Conservation (phyloP, 2,329 filamentous ascomycete genomes). For the Monosporascus cannonballus region DNA sequence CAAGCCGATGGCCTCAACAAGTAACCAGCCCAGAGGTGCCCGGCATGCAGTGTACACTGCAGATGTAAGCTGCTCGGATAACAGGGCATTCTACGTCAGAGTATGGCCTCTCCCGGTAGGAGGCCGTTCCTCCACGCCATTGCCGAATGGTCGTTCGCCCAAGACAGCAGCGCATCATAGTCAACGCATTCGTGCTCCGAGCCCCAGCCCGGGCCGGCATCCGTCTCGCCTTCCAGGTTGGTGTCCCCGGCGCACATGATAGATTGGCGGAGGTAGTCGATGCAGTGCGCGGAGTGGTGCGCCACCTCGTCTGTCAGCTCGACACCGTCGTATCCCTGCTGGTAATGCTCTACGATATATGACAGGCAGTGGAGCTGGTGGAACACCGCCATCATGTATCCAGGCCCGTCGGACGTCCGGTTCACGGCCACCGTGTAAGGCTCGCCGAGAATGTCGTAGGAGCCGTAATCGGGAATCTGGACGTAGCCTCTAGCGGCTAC, state of each 20-base stretch:
- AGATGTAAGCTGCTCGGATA: no score
- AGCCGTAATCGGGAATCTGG: slow-evolving; percentile 20
- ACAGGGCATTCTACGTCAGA: slow-evolving; percentile 3
- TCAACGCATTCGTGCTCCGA: slow-evolving; percentile 29
- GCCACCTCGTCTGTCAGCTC: slow-evolving; percentile 27
- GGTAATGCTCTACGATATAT: slow-evolving; percentile 28
- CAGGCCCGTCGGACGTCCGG: slow-evolving; percentile 26
- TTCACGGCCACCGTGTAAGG: slow-evolving; percentile 26
- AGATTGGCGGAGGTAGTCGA: slow-evolving; percentile 32
- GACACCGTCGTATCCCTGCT: slow-evolving; percentile 27
- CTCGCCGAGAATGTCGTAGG: slow-evolving; percentile 22
- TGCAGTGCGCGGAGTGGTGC: slow-evolving; percentile 32
- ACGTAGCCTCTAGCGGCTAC: slow-evolving; percentile 27
- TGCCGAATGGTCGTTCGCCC: slow-evolving; percentile 27
- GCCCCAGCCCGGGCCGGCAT: slow-evolving; percentile 29
- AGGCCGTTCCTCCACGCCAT: slow-evolving; percentile 26
- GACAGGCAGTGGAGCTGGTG: slow-evolving; percentile 35
- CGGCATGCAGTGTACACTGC: no score
- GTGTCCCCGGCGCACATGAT: slow-evolving; percentile 32
- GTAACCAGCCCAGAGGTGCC: no score
- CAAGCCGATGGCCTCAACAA: no score
- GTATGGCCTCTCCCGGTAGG: slow-evolving; percentile 19
- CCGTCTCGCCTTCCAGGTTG: slow-evolving; percentile 32
- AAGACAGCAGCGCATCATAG: slow-evolving; percentile 28
- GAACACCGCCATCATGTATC: slow-evolving; percentile 33